Conservation (phyloP, 148 eudicot species). For the Beta vulgaris region DNA sequence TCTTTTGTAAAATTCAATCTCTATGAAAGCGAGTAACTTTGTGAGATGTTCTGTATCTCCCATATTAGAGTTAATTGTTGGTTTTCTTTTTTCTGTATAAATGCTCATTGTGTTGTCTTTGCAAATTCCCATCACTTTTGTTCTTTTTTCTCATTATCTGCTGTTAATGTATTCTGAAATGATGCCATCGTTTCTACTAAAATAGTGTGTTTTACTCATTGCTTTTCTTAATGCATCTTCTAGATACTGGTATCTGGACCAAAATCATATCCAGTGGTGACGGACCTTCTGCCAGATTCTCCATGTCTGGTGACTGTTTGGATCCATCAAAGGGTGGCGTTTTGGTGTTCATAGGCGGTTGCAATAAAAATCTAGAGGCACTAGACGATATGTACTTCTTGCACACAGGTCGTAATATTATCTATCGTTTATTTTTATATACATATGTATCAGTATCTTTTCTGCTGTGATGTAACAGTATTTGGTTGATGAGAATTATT, state of each 20-base stretch:
- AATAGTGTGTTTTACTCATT: conserved; percentile 2
- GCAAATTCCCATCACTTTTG: background rate
- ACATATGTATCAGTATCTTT: background rate
- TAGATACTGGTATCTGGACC: conserved; percentile 75
- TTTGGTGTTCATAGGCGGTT: conserved; percentile 83
- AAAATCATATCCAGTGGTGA: conserved; percentile 60
- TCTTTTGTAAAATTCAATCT: no score
- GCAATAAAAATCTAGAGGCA: conserved; percentile 80
- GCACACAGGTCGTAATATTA: conserved; percentile 59
- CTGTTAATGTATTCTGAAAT: background rate
- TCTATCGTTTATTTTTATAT: background rate
- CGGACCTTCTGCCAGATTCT: conserved; percentile 91
- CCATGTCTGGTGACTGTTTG: conserved; percentile 88
- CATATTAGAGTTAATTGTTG: no score
- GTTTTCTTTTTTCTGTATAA: no score
- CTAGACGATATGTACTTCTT: conserved; percentile 83
- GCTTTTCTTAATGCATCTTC: conserved; percentile 3
- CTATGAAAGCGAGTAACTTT: no score
- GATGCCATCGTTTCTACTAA: background rate
- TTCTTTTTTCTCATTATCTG: background rate
- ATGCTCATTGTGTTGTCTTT: no score
- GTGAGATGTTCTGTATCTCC: no score
- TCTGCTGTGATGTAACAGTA: conserved; percentile 7
- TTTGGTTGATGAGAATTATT: background rate
- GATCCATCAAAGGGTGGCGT: conserved; percentile 70